Percentiles rank a stretch among this genome's conserved stretches.
Conservation (phyloP, 352 stramenopile species). For the Globisporangium radiosum region DNA sequence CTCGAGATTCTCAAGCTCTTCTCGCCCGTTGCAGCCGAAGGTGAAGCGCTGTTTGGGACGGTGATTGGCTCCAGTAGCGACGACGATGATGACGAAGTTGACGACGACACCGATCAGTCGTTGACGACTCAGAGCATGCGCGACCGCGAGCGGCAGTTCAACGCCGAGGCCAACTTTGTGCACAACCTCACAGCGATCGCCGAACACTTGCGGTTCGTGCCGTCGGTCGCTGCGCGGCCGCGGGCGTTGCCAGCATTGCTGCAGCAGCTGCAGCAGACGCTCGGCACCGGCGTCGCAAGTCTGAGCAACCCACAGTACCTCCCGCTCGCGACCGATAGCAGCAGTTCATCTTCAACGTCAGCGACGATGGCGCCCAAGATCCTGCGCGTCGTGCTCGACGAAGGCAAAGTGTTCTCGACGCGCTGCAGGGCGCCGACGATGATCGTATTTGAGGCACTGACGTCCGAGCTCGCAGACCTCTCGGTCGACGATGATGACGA, state of each 20-base stretch:
- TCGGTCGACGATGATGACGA: not conserved
- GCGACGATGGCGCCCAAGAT: constrained; percentile 3
- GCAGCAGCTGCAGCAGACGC: constrained; percentile 12
- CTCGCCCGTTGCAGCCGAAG: constrained; percentile 5
- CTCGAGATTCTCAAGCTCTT: constrained; percentile 9
- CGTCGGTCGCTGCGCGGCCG: constrained; percentile 8
- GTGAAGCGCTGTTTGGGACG: not conserved
- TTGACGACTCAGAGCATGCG: constrained; percentile 5
- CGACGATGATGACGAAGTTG: not conserved
- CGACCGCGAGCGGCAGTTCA: constrained; percentile 19
- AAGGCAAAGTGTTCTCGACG: constrained; percentile 37
- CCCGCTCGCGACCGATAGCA: constrained; percentile 5
- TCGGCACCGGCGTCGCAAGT: not conserved
- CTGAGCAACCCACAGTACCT: constrained; percentile 11
- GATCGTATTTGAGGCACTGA: constrained; percentile 32
- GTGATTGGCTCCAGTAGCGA: not conserved
- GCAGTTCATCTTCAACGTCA: too few species aligned
- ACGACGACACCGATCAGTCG: not conserved
- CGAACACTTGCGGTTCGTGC: constrained; percentile 20
- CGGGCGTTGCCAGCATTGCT: constrained; percentile 12
- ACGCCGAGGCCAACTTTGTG: constrained; percentile 24
- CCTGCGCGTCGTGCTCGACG: constrained; percentile 20
- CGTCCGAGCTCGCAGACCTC: not conserved
- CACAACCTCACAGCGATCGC: constrained; percentile 26
- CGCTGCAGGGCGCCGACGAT: constrained; percentile 24